Conservation (phyloP, 495 filamentous ascomycete species). For the Penicillium soppii region DNA sequence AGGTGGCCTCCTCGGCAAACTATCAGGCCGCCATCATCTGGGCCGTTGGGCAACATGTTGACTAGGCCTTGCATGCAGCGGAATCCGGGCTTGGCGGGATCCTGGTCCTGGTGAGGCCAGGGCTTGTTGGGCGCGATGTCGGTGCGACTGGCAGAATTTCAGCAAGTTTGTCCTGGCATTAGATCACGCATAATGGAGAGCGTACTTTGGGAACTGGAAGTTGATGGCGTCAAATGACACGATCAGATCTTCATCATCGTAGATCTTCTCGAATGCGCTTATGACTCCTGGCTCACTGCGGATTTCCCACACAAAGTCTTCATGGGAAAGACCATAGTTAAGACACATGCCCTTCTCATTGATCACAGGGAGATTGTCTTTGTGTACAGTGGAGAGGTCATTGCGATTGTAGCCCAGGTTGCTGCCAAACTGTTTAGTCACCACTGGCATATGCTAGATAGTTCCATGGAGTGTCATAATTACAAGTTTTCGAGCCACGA, state of each 20-base stretch:
- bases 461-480: no score
- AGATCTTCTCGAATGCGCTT: constrained; percentile 40
- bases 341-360: constrained; percentile 45
- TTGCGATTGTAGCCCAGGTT: constrained; percentile 38
- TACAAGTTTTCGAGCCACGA: constrained; percentile 40
- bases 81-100: constrained; percentile 41
- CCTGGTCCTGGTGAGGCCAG: constrained; percentile 50
- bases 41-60: constrained; percentile 42
- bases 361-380: constrained; percentile 37
- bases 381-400: constrained; percentile 35
- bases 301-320: constrained; percentile 43
- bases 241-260: constrained; percentile 40
- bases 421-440: no score
- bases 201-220: constrained; percentile 37
- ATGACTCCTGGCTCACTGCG: constrained; percentile 43
- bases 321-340: constrained; percentile 40
- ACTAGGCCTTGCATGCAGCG: constrained; percentile 49
- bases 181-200: not conserved
- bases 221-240: constrained; percentile 48
- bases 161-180: not conserved
- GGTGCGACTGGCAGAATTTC: constrained; percentile 17
- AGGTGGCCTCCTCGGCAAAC: constrained; percentile 35
- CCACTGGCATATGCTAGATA: no score
- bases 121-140: constrained; percentile 38
- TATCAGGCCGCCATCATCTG: constrained; percentile 44